These are phyloP conservation scores for Zea mays DNA, from an alignment of 176 grass and related monocot species.

Conservation along the genomic window Zm-B73-REFERENCE-NAM-5.0 NC_050104.1:69945501-69946000, in stretches of 20 bases:
- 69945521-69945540: too few species aligned
- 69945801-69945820: slow-evolving; percentile 52
- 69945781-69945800: slow-evolving; percentile 49
- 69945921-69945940: background rate
- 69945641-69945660: background rate
- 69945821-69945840: slow-evolving; percentile 35
- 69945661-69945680: slow-evolving; percentile 38
- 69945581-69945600: background rate
- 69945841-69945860: slow-evolving; percentile 47
- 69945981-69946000: background rate
- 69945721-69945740: slow-evolving; percentile 51
- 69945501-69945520: too few species aligned
- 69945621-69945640: background rate
- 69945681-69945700: slow-evolving; percentile 48
- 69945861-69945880: background rate
- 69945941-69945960: background rate
- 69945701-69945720: slow-evolving; percentile 32
- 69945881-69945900: background rate
- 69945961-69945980: background rate
- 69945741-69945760: slow-evolving; percentile 42
- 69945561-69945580: background rate
- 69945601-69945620: background rate
- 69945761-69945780: slow-evolving; percentile 50
- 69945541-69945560: too few species aligned
- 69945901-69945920: slow-evolving; percentile 12